These are phyloP conservation scores for Volutella citrinella DNA, from an alignment of 2,329 filamentous ascomycete species.

Conservation along the genomic window DNA sequence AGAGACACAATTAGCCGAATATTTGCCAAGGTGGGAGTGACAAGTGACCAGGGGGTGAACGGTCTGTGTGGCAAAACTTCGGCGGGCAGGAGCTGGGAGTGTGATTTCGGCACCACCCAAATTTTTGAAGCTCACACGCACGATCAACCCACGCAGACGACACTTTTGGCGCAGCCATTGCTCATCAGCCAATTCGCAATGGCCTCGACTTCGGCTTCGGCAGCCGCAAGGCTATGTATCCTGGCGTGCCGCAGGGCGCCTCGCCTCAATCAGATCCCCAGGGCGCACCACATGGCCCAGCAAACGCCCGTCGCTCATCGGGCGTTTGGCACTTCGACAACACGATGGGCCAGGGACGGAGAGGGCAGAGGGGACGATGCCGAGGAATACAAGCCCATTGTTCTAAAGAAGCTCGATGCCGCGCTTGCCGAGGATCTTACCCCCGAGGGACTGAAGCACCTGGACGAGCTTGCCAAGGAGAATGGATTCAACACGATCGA, in stretches of 20 bases:
- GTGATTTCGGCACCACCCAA: conserved; percentile 24
- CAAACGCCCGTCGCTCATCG: conserved; percentile 20
- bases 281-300: conserved; percentile 21
- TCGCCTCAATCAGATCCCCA: conserved; percentile 20
- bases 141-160: conserved; percentile 17
- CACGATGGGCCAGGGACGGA: conserved; percentile 24
- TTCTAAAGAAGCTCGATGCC: conserved; percentile 30
- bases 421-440: conserved; percentile 28
- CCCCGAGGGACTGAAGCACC: conserved; percentile 29
- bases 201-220: conserved; percentile 38
- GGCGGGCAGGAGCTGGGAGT: conserved; percentile 10
- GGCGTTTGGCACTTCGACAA: conserved; percentile 30
- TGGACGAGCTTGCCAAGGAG: conserved; percentile 34
- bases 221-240: conserved; percentile 35
- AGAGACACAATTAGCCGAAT: conserved; percentile 10
- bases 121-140: conserved; percentile 28
- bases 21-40: conserved; percentile 9
- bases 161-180: conserved; percentile 21
- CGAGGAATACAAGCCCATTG: conserved; percentile 23
- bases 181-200: conserved; percentile 27
- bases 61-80: conserved; percentile 29
- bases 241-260: conserved; percentile 31
- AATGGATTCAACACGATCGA: conserved; percentile 33
- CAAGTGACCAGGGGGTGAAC: conserved; percentile 9
- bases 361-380: conserved; percentile 19